Evolutionary conservation across 176 grass and related monocot genomes (phyloP), one percentile per base, ranked within the genome.

Genomic region (Luzula sylvatica): DNA sequence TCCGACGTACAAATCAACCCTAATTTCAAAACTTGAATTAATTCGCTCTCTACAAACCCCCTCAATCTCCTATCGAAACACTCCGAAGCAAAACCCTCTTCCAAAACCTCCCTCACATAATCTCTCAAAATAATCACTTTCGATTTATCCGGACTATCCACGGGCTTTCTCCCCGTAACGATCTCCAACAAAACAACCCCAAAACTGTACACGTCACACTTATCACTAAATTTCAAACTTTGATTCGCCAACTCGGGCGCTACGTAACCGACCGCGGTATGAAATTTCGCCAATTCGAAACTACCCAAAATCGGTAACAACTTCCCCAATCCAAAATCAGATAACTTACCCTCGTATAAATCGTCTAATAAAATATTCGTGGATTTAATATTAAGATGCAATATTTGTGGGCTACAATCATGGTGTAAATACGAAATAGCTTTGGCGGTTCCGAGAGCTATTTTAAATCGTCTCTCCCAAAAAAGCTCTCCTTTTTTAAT

Each of bases 341-440:
- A 79, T 56, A 98, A 22, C 65, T 98, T 98, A 26, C 78, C 78
- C 72, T 98, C 92, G 7, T 80, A 98, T 26, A 59, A 52, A 67
- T 74, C 75, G 77, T 87, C 77, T 40, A 98, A 54, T 63, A 98
- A 64, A 65, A 98, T 77, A 75, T 98, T 98, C 28, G 86, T 86
- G 8, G 85, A 98, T 79, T 98, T 98, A 59, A 98, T 80, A 56
- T 98, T 98, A 23, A 98, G 81, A 66, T 98, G 92, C 65, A 98
- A 56, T 38, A 98, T 66, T 55, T 98, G 92, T 39, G 92, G 92
- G 4, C 42, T 70, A 64, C 85, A 98, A 38, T 98, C 92, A 66
- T 98, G 81, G 72, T 98, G 92, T 65, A 98, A 85, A 66, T 80
- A 98, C 38, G 92, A 75, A 46, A 98, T 75, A 45, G 85, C 92